Evolutionary conservation across 495 filamentous ascomycete genomes (phyloP).

Genomic region (Podospora comata): DNA sequence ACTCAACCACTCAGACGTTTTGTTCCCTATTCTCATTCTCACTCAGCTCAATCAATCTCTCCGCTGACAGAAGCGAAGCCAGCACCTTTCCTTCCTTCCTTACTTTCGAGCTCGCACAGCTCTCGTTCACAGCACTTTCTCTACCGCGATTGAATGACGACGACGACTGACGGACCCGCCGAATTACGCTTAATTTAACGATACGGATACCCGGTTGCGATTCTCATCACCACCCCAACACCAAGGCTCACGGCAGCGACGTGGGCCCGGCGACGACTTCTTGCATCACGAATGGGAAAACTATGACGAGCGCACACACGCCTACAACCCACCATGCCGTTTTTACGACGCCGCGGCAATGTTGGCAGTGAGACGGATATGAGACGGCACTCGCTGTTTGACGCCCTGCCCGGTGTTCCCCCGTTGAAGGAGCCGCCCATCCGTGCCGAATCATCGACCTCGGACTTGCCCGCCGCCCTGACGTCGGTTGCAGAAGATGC

Average conservation of each 20-base stretch:
- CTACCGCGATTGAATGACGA: not conserved
- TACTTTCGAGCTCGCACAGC: not conserved
- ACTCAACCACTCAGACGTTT: not conserved
- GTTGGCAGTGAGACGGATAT: slow-evolving; percentile 50
- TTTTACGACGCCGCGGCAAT: slow-evolving; percentile 50
- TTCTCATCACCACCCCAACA: not conserved
- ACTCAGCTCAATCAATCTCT: not conserved
- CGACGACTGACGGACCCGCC: not conserved
- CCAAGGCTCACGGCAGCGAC: not conserved
- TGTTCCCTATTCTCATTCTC: not conserved
- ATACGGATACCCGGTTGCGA: slow-evolving; percentile 1
- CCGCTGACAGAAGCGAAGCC: not conserved
- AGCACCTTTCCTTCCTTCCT: not conserved
- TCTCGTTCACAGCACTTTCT: not conserved
- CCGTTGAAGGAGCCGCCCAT: slow-evolving; percentile 25
- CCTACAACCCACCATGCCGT: slow-evolving; percentile 46
- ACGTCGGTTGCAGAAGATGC: slow-evolving; percentile 25
- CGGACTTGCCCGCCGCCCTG: slow-evolving; percentile 27
- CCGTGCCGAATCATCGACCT: slow-evolving; percentile 21
- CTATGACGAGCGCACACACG: slow-evolving; percentile 38
- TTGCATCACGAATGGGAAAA: slow-evolving; percentile 27
- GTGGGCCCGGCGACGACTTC: slow-evolving; percentile 7
- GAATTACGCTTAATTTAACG: slow-evolving; percentile 9
- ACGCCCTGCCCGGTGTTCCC: slow-evolving; percentile 30
- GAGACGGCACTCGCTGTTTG: slow-evolving; percentile 44